Conservation (phyloP, 371 early-diverging fungal genomes). For the Syncephalastrum monosporum region DNA sequence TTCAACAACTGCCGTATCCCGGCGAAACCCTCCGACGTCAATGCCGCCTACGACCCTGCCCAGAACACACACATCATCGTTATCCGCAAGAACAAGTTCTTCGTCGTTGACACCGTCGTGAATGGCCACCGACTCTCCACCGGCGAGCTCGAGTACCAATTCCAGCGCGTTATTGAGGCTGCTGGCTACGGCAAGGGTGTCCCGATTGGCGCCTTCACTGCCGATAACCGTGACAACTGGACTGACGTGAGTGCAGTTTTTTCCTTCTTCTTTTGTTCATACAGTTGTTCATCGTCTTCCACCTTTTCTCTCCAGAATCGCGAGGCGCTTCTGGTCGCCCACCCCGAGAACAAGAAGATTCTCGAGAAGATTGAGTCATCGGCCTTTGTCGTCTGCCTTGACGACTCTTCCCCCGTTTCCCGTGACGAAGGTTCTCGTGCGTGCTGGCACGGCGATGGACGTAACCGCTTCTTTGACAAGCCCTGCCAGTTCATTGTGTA, state of each 20-base stretch:
- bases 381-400: constrained; percentile 86
- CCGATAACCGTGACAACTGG: constrained; percentile 94
- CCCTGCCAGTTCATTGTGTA: constrained; percentile 90
- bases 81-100: constrained; percentile 91
- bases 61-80: constrained; percentile 84
- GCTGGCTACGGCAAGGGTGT: constrained; percentile 75
- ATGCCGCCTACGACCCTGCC: constrained; percentile 71
- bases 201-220: constrained; percentile 85
- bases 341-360: constrained; percentile 67
- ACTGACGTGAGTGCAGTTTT: constrained; percentile 62
- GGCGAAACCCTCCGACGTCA: constrained; percentile 78
- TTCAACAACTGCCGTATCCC: constrained; percentile 96
- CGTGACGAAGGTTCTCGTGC: constrained; percentile 78
- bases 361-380: constrained; percentile 83
- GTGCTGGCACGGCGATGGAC: constrained; percentile 93
- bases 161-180: constrained; percentile 68
- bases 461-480: constrained; percentile 95
- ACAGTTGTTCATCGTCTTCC: too few species aligned
- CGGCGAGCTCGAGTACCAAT: constrained; percentile 79
- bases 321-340: constrained; percentile 60
- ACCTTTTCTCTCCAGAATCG: constrained; percentile 38
- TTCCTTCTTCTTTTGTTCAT: not conserved
- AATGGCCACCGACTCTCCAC: constrained; percentile 81
- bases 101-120: constrained; percentile 68
- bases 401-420: constrained; percentile 79